Evolutionary conservation across 2,329 filamentous ascomycete species (phyloP), one percentile per base, ranked within the genome.

Genomic region (Ceratocystis eucalypticola): DNA sequence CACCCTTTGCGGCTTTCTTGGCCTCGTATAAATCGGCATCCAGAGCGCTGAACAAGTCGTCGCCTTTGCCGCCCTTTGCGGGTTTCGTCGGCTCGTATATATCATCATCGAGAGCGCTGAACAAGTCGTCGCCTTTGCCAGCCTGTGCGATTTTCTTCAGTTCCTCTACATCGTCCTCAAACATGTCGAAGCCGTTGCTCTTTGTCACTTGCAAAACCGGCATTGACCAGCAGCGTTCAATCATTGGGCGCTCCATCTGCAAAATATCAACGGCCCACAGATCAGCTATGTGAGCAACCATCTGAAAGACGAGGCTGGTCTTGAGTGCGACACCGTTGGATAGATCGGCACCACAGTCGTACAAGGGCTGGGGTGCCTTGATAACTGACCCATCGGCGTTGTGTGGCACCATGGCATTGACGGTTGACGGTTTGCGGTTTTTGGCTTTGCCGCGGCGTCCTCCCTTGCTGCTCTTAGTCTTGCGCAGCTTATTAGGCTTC

Each of bases 251-350:
- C 17, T 67, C 65, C 15, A 68, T 64, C 25, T 66, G 70, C 63
- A 71, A 71, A 30, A 73, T 67, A 15, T 70, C 70, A 30, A 65
- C 61, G 22, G 64, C 69, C 72, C 72, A 73, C 68, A 65, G 71
- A 64, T 72, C 68, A 0, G 72, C 72, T 45, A 71, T 72, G 59
- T 72, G 72, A 0, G 69, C 72, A 17, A 69, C 65, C 2, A 73
- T 67, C 41, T 70, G 71, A 62, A 73, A 73, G 65, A 69, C 66
- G 53, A 73, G 73, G 57, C 72, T 71, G 1, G 71, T 71, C 10
- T 62, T 68, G 48, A 73, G 66, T 25, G 70, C 67, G 8, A 73
- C 68, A 2, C 69, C 70, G 48, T 71, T 70, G 33, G n/a, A 17
- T 20, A 64, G 28, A 20, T 55, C 46, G 3, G 67, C 64, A 37